These are phyloP conservation scores for Agaricus blazei DNA, from an alignment of 768 basidiomycete genomes.

Conservation along the genomic window DNA sequence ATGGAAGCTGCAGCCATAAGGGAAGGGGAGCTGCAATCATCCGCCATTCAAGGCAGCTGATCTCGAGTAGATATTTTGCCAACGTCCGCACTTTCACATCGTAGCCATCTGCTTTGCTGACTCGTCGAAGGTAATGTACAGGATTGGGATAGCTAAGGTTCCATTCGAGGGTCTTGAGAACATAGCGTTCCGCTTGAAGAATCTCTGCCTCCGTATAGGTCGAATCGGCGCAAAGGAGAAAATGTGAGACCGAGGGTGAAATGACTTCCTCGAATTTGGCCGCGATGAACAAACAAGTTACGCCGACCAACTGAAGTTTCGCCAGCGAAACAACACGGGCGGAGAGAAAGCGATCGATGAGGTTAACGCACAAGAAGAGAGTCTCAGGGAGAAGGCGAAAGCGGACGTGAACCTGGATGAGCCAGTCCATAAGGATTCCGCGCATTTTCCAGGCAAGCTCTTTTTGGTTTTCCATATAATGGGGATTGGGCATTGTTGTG, in stretches of 20 bases:
- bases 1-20: slow-evolving; percentile 84
- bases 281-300: slow-evolving; percentile 90
- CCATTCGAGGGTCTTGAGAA: slow-evolving; percentile 91
- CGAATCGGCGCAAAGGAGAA: slow-evolving; percentile 80
- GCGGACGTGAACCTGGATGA: slow-evolving; percentile 90
- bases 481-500: slow-evolving; percentile 82
- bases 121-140: slow-evolving; percentile 85
- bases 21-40: slow-evolving; percentile 81
- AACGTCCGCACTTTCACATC: slow-evolving; percentile 89
- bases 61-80: slow-evolving; percentile 93
- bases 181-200: slow-evolving; percentile 74
- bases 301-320: slow-evolving; percentile 93
- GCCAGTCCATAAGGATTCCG: slow-evolving; percentile 91
- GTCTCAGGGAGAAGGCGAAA: slow-evolving; percentile 94
- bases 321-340: slow-evolving; percentile 79
- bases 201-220: slow-evolving; percentile 81
- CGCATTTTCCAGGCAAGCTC: slow-evolving; percentile 98
- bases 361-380: slow-evolving; percentile 90
- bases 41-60: slow-evolving; percentile 82
- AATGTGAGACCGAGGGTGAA: slow-evolving; percentile 86
- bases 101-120: slow-evolving; percentile 96
- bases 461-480: slow-evolving; percentile 93
- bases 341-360: slow-evolving; percentile 81
- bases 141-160: slow-evolving; percentile 92
- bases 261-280: slow-evolving; percentile 97